phyloP scores from a whole-genome alignment of 2,329 filamentous ascomycete species.

The Calonectria pseudoreteaudii region DNA sequence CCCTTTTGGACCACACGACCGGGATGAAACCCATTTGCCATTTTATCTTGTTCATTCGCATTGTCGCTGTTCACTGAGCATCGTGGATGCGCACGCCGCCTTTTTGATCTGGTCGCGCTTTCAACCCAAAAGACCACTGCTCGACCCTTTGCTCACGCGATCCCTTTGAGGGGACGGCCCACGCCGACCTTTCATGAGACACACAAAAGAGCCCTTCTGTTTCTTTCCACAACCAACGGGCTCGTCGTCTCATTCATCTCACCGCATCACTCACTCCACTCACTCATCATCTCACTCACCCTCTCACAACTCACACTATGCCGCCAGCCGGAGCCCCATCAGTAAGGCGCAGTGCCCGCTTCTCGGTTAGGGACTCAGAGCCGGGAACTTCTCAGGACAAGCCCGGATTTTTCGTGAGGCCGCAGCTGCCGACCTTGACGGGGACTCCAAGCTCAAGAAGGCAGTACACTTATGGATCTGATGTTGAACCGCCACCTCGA shows the following conservation, averaged over 20 bases:
- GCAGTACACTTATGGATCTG: constrained; percentile 54
- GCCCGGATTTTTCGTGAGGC: constrained; percentile 28
- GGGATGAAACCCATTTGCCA: constrained; percentile 17
- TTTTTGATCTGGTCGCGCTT: constrained; percentile 37
- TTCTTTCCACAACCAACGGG: constrained; percentile 11
- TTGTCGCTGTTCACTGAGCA: constrained; percentile 21
- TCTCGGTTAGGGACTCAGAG: constrained; percentile 36
- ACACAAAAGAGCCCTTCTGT: constrained; percentile 18
- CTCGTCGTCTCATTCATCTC: not conserved
- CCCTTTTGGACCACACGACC: constrained; percentile 26
- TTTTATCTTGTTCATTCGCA: constrained; percentile 2
- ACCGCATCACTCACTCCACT: not conserved
- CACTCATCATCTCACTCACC: constrained; percentile 3
- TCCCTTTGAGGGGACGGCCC: constrained; percentile 15
- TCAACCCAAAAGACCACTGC: constrained; percentile 10
- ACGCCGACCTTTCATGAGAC: constrained; percentile 32
- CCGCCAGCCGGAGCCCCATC: constrained; percentile 36
- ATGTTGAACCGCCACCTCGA: constrained; percentile 47
- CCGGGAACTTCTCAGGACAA: constrained; percentile 15
- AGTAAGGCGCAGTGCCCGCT: constrained; percentile 33
- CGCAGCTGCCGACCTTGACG: constrained; percentile 37
- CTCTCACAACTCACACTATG: constrained; percentile 28
- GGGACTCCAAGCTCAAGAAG: constrained; percentile 51
- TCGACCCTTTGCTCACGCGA: constrained; percentile 4
- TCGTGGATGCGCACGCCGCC: constrained; percentile 28